Percentiles rank a stretch among this genome's conserved stretches.
Conservation (phyloP, 768 basidiomycete species). For the Suillus bovinus region DNA sequence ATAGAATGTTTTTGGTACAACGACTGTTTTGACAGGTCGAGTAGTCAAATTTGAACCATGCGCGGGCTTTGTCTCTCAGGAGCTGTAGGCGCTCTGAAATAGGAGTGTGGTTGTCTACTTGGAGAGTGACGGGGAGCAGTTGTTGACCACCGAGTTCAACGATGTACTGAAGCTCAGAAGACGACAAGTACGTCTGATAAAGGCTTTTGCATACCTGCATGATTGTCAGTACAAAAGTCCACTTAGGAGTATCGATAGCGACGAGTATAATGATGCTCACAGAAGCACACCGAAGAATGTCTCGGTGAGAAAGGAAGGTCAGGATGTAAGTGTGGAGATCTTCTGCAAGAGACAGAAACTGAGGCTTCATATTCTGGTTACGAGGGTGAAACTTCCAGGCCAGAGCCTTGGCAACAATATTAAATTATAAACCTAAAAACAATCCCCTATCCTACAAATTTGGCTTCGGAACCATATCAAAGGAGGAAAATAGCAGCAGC, state of each 20-base stretch:
- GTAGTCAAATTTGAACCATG: neutral
- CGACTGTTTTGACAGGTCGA: neutral
- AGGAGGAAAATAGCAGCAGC: too few relatives aligned
- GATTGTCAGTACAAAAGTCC: neutral
- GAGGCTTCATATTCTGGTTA: neutral
- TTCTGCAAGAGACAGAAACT: neutral
- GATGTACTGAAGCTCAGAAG: too few relatives aligned
- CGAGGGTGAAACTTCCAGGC: neutral
- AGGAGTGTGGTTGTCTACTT: too few relatives aligned
- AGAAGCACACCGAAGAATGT: neutral
- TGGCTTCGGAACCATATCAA: too few relatives aligned
- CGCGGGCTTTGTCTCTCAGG: neutral
- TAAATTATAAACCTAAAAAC: neutral
- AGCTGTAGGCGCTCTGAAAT: too few relatives aligned
- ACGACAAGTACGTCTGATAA: neutral
- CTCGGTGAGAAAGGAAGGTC: neutral
- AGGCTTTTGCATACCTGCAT: neutral
- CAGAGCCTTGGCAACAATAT: too few relatives aligned
- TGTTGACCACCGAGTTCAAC: too few relatives aligned
- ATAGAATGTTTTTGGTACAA: neutral
- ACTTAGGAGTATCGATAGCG: neutral
- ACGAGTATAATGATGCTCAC: neutral
- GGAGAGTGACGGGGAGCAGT: too few relatives aligned
- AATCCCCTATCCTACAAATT: neutral
- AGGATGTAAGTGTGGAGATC: neutral